Percentiles rank a stretch among this genome's conserved stretches.
Evolutionary conservation across 768 basidiomycete genomes (phyloP).

Genomic region (Boletus rubroflammeus): DNA sequence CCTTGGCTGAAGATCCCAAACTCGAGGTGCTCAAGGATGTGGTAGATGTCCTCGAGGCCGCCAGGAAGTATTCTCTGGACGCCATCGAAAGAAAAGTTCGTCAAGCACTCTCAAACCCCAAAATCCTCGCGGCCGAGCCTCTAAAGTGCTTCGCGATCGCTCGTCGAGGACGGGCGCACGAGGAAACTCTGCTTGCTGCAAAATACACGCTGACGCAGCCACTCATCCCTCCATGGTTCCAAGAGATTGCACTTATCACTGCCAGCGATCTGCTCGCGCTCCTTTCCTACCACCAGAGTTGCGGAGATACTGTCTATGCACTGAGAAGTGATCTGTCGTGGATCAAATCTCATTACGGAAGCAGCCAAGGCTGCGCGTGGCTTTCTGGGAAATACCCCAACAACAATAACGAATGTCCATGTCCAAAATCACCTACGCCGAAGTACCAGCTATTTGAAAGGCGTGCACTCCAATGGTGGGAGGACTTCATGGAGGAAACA

Average conservation of each 20-base stretch:
- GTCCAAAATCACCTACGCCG: neutral
- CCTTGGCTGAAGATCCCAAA: constrained; percentile 16
- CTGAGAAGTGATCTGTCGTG: constrained; percentile 5
- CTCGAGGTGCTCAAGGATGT: constrained; percentile 10
- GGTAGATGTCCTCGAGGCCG: constrained; percentile 9
- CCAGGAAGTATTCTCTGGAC: constrained; percentile 16
- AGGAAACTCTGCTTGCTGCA: constrained; percentile 29
- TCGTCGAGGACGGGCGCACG: constrained; percentile 17
- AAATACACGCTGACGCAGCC: constrained; percentile 25
- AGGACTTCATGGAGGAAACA: constrained; percentile 12
- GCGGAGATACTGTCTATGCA: constrained; percentile 7
- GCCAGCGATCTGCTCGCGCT: constrained; percentile 26
- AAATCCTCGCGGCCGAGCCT: constrained; percentile 18
- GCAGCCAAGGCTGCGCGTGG: neutral
- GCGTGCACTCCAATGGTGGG: constrained; percentile 14
- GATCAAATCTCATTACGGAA: constrained; percentile 13
- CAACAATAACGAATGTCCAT: neutral
- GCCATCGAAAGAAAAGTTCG: constrained; percentile 15
- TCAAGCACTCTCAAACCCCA: constrained; percentile 19
- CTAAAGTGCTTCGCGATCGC: constrained; percentile 34
- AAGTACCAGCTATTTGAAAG: neutral
- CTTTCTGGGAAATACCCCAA: neutral
- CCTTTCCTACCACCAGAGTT: constrained; percentile 19
- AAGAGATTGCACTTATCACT: constrained; percentile 28
- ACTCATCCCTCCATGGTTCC: constrained; percentile 17